Conservation (phyloP, 208 protist genomes). For the Spongospora subterranea region DNA sequence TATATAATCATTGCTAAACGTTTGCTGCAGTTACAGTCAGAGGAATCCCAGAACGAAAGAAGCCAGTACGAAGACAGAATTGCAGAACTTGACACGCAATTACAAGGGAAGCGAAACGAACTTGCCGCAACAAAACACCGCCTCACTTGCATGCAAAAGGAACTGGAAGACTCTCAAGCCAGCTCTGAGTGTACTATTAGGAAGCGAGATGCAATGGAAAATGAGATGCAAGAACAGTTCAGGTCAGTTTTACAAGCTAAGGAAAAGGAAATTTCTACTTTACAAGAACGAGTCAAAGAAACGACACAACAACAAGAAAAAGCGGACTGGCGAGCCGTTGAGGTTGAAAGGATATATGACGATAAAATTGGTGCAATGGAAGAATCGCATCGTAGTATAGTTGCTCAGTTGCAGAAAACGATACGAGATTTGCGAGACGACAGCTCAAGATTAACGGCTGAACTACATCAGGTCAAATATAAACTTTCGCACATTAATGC, state of each 20-base stretch:
- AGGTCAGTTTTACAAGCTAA: not conserved
- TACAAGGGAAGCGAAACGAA: not conserved
- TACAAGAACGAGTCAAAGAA: slow-evolving; percentile 6
- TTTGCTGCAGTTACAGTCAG: not conserved
- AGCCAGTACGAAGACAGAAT: not conserved
- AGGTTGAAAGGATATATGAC: not conserved
- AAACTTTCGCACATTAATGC: not conserved
- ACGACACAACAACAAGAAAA: not conserved
- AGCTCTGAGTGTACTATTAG: not conserved
- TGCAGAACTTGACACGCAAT: not conserved
- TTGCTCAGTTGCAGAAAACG: slow-evolving; percentile 16
- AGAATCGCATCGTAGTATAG: not conserved
- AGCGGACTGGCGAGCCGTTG: not conserved
- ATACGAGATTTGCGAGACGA: slow-evolving; percentile 24
- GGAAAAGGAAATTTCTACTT: not conserved
- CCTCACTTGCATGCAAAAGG: not conserved
- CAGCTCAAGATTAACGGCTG: not conserved
- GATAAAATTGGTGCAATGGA: not conserved
- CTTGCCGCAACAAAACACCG: not conserved
- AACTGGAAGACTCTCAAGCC: not conserved
- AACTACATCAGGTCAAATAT: not conserved
- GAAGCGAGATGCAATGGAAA: not conserved
- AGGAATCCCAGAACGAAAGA: not conserved
- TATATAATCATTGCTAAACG: not conserved
- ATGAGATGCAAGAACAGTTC: not conserved